phyloP scores from a whole-genome alignment of 2,329 filamentous ascomycete species.

The Stemphylium beticola region DNA sequence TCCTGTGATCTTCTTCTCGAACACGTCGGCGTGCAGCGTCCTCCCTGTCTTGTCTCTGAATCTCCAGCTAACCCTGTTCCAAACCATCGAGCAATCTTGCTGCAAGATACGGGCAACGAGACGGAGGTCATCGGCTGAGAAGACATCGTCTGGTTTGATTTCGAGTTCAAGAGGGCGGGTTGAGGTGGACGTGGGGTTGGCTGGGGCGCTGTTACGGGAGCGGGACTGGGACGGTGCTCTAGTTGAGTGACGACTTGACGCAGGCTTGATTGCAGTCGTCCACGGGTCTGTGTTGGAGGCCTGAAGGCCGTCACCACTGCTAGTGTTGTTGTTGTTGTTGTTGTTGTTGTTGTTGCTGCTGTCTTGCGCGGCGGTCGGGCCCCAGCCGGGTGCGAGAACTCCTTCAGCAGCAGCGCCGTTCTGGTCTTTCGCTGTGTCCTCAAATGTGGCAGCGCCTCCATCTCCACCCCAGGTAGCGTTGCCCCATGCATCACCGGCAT shows the following conservation, averaged over 20 bases:
- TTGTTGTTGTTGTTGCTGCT: constrained; percentile 4
- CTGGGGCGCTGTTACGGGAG: background rate
- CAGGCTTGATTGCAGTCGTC: background rate
- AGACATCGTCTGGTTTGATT: constrained; percentile 35
- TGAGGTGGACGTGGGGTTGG: background rate
- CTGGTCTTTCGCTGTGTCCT: background rate
- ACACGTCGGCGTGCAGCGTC: constrained; percentile 51
- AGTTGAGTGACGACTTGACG: constrained; percentile 3
- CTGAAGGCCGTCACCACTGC: background rate
- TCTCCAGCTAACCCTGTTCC: constrained; percentile 54
- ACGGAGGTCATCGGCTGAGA: constrained; percentile 44
- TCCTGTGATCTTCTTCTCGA: constrained; percentile 51
- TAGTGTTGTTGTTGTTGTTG: constrained; percentile 1
- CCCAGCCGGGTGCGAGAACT: background rate
- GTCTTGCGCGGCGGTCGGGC: background rate
- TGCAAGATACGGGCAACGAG: constrained; percentile 54
- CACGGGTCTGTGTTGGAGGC: background rate
- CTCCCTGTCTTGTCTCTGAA: constrained; percentile 60
- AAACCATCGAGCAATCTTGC: constrained; percentile 53
- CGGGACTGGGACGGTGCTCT: constrained; percentile 2
- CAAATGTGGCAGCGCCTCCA: background rate
- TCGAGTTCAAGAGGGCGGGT: constrained; percentile 20
- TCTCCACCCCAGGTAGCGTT: background rate
- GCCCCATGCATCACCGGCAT: background rate
- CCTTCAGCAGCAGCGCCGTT: background rate